Evolutionary conservation across 2,329 filamentous ascomycete genomes (phyloP).

Genomic region (Calycina herbarum): DNA sequence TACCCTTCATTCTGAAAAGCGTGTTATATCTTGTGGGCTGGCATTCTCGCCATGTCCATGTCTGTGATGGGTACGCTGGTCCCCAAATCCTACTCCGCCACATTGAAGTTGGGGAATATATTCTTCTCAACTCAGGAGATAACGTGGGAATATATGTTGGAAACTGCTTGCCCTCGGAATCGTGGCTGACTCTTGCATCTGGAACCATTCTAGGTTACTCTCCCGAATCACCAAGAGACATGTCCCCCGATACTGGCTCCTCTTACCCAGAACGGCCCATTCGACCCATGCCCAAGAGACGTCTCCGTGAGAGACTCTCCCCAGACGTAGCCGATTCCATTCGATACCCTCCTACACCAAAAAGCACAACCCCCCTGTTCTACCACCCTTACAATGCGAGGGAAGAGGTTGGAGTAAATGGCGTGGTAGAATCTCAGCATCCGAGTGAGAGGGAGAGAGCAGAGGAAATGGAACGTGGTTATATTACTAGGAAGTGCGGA

Average conservation of each 20-base stretch:
- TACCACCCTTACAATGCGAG: constrained; percentile 57
- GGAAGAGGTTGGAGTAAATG: constrained; percentile 38
- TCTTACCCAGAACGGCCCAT: constrained; percentile 90
- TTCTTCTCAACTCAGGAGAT: not conserved
- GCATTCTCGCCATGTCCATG: constrained; percentile 26
- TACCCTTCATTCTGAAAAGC: constrained; percentile 14
- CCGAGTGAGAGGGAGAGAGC: constrained; percentile 34
- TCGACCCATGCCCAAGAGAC: constrained; percentile 84
- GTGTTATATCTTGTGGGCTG: constrained; percentile 14
- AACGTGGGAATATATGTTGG: constrained; percentile 1
- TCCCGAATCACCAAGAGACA: constrained; percentile 43
- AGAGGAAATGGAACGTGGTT: constrained; percentile 37
- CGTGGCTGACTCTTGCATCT: constrained; percentile 22
- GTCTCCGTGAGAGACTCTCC: constrained; percentile 82
- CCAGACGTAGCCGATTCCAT: constrained; percentile 82
- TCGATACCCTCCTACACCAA: constrained; percentile 75
- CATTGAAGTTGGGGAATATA: constrained; percentile 7
- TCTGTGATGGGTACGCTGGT: constrained; percentile 45
- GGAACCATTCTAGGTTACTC: constrained; percentile 31
- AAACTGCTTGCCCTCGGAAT: not conserved
- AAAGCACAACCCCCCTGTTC: constrained; percentile 72
- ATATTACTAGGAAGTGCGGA: constrained; percentile 51
- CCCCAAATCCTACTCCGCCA: constrained; percentile 16
- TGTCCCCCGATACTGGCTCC: constrained; percentile 75
- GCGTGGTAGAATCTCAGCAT: constrained; percentile 34